phyloP scores from a whole-genome alignment of 352 stramenopile genomes.

The Elongisporangium prolatum region DNA sequence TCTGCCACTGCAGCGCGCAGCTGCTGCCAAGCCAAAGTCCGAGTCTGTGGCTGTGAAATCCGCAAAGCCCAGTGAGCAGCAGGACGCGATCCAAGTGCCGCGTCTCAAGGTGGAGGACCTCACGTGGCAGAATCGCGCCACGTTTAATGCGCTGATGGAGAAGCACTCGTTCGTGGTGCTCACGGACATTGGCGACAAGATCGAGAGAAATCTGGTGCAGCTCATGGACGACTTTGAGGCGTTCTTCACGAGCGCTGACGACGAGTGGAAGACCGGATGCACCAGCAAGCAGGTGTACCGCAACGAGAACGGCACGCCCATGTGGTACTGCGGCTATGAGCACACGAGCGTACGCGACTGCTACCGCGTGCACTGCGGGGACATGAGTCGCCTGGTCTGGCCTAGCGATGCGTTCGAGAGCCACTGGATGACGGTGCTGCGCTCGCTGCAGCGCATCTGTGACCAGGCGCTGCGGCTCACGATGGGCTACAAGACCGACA shows the following conservation, averaged over 20 bases:
- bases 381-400: constrained; percentile 45
- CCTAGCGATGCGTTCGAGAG: constrained; percentile 31
- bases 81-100: constrained; percentile 16
- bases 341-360: constrained; percentile 52
- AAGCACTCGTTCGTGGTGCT: constrained; percentile 60
- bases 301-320: constrained; percentile 52
- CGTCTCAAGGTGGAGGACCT: constrained; percentile 35
- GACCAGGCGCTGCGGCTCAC: constrained; percentile 47
- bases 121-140: constrained; percentile 40
- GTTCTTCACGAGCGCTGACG: constrained; percentile 41
- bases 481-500: constrained; percentile 33
- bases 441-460: constrained; percentile 43
- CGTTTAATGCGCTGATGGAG: constrained; percentile 49
- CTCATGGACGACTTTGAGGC: constrained; percentile 32
- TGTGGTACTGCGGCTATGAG: constrained; percentile 65
- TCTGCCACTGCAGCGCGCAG: neutral
- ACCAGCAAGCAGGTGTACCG: constrained; percentile 54
- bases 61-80: neutral
- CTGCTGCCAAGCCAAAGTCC: neutral
- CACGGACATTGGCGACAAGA: constrained; percentile 35
- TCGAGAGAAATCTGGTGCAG: constrained; percentile 30
- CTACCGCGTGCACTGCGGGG: constrained; percentile 48
- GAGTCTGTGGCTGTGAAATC: constrained; percentile 2
- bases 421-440: constrained; percentile 37
- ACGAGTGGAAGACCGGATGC: constrained; percentile 30